Percentiles rank a stretch among this genome's conserved stretches.
These are phyloP conservation scores for Talaromyces trachyspermus DNA, from an alignment of 495 filamentous ascomycete genomes.

Conservation along the genomic window DNA sequence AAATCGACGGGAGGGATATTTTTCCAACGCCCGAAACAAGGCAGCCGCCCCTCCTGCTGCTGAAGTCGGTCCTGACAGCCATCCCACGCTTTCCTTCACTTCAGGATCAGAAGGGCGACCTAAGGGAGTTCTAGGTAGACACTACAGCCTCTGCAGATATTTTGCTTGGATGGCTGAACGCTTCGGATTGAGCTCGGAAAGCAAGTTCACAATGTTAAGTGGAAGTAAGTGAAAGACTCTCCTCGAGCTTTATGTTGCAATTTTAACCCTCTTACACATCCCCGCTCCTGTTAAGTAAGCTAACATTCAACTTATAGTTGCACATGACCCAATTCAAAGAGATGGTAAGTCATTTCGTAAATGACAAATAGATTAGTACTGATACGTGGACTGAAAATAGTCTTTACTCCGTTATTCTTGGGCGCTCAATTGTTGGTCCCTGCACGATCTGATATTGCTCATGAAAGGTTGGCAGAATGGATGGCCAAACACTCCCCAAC, in stretches of 20 bases:
- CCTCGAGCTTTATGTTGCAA: constrained; percentile 38
- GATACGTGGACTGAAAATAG: constrained; percentile 26
- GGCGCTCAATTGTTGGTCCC: constrained; percentile 79
- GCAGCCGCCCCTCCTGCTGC: constrained; percentile 54
- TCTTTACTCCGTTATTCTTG: constrained; percentile 89
- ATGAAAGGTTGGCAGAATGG: constrained; percentile 88
- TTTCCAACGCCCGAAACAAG: not conserved
- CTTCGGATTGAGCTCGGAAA: constrained; percentile 66
- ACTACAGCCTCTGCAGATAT: constrained; percentile 83
- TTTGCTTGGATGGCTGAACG: constrained; percentile 87
- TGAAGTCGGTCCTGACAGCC: constrained; percentile 84
- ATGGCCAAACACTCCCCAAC: constrained; percentile 73
- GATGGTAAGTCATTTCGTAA: constrained; percentile 33
- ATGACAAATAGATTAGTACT: not conserved
- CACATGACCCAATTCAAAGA: constrained; percentile 85
- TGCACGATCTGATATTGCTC: constrained; percentile 74
- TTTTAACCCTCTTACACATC: not conserved
- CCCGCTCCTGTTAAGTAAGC: no score
- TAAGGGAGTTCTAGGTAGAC: constrained; percentile 82
- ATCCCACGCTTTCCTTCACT: constrained; percentile 77
- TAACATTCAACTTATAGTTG: constrained; percentile 20
- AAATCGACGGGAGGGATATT: constrained; percentile 52
- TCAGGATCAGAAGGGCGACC: constrained; percentile 77
- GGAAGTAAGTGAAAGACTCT: constrained; percentile 85
- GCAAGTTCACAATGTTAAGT: constrained; percentile 76